Conservation (phyloP, 495 filamentous ascomycete species). For the Darksidea phi region DNA sequence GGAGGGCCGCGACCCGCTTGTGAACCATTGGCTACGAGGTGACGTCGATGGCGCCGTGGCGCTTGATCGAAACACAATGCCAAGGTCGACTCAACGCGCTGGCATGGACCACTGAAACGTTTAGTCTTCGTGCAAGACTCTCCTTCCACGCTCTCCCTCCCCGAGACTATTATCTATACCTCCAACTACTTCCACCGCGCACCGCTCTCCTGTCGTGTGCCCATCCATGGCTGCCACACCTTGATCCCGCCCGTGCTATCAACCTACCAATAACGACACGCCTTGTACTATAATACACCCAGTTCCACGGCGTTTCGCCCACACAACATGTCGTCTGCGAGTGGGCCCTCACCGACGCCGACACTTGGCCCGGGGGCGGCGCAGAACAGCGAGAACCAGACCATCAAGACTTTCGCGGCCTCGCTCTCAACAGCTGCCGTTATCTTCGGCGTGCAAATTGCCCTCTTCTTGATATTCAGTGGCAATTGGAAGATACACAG, state of each 20-base stretch:
- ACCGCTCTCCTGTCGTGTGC: not conserved
- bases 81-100: not conserved
- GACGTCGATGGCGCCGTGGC: not conserved
- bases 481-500: constrained; percentile 29
- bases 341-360: not conserved
- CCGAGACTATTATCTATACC: not conserved
- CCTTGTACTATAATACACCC: constrained; percentile 3
- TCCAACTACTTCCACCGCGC: not conserved
- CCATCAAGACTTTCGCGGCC: constrained; percentile 33
- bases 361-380: not conserved
- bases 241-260: not conserved
- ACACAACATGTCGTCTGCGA: constrained; percentile 17
- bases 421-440: constrained; percentile 33
- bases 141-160: not conserved
- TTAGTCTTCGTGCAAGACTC: not conserved
- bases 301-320: not conserved
- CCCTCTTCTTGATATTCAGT: constrained; percentile 30
- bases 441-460: constrained; percentile 34
- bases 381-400: constrained; percentile 21
- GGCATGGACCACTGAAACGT: constrained; percentile 3
- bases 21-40: not conserved
- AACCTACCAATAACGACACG: not conserved
- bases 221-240: not conserved
- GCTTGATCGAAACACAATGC: not conserved
- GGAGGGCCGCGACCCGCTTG: not conserved